A percentile compares a stretch with the other conserved stretches of the same genome.
These are phyloP conservation scores for Aspergillus ochraceus DNA, from an alignment of 2,329 filamentous ascomycete genomes.

Conservation along the genomic window DNA sequence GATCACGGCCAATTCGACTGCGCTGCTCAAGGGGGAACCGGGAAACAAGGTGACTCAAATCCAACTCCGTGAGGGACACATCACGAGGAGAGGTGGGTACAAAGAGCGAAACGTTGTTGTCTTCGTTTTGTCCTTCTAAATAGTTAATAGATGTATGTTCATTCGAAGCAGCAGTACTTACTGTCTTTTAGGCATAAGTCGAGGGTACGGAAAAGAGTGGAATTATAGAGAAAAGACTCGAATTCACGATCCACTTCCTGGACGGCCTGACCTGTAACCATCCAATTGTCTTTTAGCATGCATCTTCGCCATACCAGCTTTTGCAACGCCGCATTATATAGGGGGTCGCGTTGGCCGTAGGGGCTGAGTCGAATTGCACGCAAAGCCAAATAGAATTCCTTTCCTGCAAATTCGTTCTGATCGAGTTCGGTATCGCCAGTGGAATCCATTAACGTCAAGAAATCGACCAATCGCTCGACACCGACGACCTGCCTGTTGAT, in stretches of 20 bases:
- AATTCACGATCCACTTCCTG: constrained; percentile 71
- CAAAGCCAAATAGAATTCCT: constrained; percentile 75
- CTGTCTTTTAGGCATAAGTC: constrained; percentile 60
- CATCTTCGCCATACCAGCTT: constrained; percentile 79
- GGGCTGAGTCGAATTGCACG: constrained; percentile 54
- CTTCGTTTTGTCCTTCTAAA: constrained; percentile 17
- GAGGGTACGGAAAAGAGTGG: constrained; percentile 68
- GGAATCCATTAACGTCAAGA: constrained; percentile 75
- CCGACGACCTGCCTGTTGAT: constrained; percentile 69
- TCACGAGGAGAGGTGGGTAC: constrained; percentile 28
- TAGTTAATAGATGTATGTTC: constrained; percentile 7
- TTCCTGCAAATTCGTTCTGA: constrained; percentile 51
- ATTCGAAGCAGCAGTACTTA: constrained; percentile 4
- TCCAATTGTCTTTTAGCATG: constrained; percentile 83
- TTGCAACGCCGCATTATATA: constrained; percentile 26
- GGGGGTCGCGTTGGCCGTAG: constrained; percentile 53
- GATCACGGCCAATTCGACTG: constrained; percentile 68
- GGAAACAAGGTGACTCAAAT: constrained; percentile 53
- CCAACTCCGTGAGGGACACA: constrained; percentile 28
- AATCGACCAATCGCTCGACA: constrained; percentile 56
- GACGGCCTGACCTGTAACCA: constrained; percentile 72
- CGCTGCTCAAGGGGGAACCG: constrained; percentile 63
- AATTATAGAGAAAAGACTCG: constrained; percentile 61
- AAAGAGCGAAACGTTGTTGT: constrained; percentile 21
- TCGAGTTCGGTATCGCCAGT: constrained; percentile 44